Percentiles rank a stretch among this genome's conserved stretches.
phyloP scores from a whole-genome alignment of 768 basidiomycete genomes.

The Strobilomyces confusus region DNA sequence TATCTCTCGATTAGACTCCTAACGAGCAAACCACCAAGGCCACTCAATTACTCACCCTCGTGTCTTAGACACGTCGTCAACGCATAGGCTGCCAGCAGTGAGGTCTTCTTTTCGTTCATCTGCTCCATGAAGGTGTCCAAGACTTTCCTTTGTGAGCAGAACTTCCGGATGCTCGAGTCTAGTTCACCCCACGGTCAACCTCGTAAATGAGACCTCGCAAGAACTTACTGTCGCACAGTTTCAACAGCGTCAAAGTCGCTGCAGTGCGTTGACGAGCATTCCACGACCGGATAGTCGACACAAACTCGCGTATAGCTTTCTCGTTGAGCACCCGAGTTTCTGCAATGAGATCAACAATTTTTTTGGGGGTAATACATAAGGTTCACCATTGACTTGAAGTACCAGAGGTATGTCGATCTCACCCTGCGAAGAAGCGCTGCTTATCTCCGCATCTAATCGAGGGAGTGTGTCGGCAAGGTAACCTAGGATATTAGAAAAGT shows the following conservation, averaged over 20 bases:
- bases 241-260: background rate
- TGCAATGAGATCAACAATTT: background rate
- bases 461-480: background rate
- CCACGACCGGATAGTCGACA: background rate
- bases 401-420: background rate
- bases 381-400: background rate
- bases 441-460: background rate
- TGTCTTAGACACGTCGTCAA: background rate
- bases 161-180: background rate
- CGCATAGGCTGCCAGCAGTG: background rate
- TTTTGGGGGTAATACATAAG: too few relatives aligned
- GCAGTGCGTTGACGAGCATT: background rate
- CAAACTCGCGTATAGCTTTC: background rate
- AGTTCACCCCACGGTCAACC: background rate
- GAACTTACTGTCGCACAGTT: background rate
- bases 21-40: background rate
- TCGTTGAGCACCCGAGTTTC: background rate
- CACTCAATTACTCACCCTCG: background rate
- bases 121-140: background rate
- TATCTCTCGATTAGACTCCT: background rate
- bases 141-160: background rate
- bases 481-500: slow-evolving; percentile 1
- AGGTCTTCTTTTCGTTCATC: background rate
- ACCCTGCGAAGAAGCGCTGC: background rate
- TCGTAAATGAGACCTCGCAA: background rate